phyloP scores from a whole-genome alignment of 2,329 filamentous ascomycete species.

The Penicillium griseofulvum region DNA sequence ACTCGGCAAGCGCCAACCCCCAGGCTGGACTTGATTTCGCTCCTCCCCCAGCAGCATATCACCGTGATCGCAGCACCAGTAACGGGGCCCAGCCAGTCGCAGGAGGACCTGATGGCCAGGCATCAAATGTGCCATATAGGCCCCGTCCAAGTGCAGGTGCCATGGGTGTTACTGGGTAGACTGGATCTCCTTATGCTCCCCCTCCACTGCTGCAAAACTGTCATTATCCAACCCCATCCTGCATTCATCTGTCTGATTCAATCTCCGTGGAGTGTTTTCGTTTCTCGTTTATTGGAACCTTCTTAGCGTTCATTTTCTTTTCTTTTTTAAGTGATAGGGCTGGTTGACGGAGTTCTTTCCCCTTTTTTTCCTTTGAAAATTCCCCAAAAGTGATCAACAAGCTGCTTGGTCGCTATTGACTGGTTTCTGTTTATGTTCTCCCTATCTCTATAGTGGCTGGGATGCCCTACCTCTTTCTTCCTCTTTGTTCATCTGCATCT shows the following conservation, averaged over 20 bases:
- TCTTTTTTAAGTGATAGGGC: conserved; percentile 25
- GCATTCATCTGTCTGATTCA: conserved; percentile 15
- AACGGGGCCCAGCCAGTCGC: conserved; percentile 32
- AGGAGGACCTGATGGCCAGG: conserved; percentile 29
- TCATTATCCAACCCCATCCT: conserved; percentile 17
- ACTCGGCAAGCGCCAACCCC: conserved; percentile 28
- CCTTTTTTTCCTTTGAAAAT: conserved; percentile 18
- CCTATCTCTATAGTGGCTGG: conserved; percentile 8
- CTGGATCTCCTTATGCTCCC: conserved; percentile 11
- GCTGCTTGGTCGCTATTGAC: conserved; percentile 19
- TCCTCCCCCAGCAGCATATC: conserved; percentile 25
- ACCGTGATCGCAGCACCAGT: conserved; percentile 38
- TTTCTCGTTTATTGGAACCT: conserved; percentile 21
- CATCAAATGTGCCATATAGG: conserved; percentile 37
- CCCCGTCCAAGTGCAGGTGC: conserved; percentile 37
- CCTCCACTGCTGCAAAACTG: conserved; percentile 20
- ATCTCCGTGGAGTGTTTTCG: conserved; percentile 16
- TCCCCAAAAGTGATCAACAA: conserved; percentile 26
- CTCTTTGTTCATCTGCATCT: conserved; percentile 27
- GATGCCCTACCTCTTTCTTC: conserved; percentile 6
- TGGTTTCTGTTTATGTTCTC: conserved; percentile 8
- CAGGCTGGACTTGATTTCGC: conserved; percentile 28
- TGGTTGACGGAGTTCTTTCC: conserved; percentile 32
- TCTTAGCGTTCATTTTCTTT: conserved; percentile 30
- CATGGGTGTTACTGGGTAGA: conserved; percentile 41